Conservation (phyloP, 148 eudicot genomes). For the Rhododendron griersonianum region DNA sequence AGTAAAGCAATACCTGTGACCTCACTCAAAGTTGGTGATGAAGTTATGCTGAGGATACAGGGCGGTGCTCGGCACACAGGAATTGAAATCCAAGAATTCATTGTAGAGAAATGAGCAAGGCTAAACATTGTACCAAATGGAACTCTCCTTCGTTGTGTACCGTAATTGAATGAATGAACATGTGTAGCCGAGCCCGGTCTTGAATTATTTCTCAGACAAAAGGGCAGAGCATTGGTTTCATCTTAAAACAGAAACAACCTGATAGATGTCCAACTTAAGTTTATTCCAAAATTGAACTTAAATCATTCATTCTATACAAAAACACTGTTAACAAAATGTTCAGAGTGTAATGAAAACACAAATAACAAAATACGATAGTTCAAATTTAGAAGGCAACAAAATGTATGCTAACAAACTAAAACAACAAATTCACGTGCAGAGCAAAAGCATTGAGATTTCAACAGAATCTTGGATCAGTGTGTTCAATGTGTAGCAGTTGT, state of each 20-base stretch:
- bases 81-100: slow-evolving; percentile 83
- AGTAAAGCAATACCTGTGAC: slow-evolving; percentile 70
- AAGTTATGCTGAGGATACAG: slow-evolving; percentile 66
- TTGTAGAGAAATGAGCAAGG: slow-evolving; percentile 59
- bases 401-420: not conserved
- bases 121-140: not conserved
- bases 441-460: slow-evolving; percentile 1
- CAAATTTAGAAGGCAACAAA: not conserved
- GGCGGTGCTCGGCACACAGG: slow-evolving; percentile 98
- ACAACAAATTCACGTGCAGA: not conserved
- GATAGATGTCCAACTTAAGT: not conserved
- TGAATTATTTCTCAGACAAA: not conserved
- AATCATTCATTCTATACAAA: not conserved
- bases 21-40: slow-evolving; percentile 80
- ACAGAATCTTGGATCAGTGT: slow-evolving; percentile 5
- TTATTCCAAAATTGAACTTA: not conserved
- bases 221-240: not conserved
- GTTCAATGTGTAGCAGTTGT: slow-evolving; percentile 32
- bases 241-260: not conserved
- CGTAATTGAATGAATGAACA: not conserved
- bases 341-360: not conserved
- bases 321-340: no score
- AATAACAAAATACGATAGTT: not conserved
- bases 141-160: not conserved
- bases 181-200: not conserved